Percentiles rank a stretch among this genome's conserved stretches.
These are phyloP conservation scores for Dendrocalamus latiflorus DNA, from an alignment of 202 grass and related monocot genomes.

Conservation along the genomic window DNA sequence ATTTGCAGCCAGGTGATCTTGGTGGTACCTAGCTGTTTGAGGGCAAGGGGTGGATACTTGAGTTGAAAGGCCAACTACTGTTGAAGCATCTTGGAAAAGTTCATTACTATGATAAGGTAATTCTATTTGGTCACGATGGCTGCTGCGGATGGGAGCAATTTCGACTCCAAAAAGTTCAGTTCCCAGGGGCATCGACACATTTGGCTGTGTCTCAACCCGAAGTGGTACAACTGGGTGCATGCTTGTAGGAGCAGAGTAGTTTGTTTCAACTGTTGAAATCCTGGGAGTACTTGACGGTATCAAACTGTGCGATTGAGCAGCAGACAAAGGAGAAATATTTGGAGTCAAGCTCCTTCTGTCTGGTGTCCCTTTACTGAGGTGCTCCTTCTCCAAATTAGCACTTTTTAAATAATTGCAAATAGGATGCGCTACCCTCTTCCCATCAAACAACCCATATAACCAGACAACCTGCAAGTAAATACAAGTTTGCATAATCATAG, in stretches of 20 bases:
- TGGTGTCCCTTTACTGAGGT: neutral
- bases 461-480: constrained; percentile 25
- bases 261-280: constrained; percentile 29
- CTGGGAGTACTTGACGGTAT: neutral
- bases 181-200: constrained; percentile 2
- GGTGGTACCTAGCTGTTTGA: neutral
- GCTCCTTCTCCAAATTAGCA: constrained; percentile 18
- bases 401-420: constrained; percentile 1
- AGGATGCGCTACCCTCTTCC: constrained; percentile 18
- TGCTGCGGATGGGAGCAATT: constrained; percentile 1
- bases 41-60: constrained; percentile 9
- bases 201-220: neutral
- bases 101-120: neutral
- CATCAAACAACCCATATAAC: constrained; percentile 28
- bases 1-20: constrained; percentile 15
- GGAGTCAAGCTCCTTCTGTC: constrained; percentile 17
- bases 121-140: neutral
- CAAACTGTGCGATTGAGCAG: neutral
- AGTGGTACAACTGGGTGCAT: constrained; percentile 4
- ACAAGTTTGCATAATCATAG: neutral
- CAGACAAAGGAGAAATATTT: constrained; percentile 11
- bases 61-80: constrained; percentile 28
- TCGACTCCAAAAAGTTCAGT: constrained; percentile 14
- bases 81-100: neutral
- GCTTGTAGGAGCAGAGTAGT: constrained; percentile 20